These are phyloP conservation scores for Galerina marginata DNA, from an alignment of 768 basidiomycete species.

Conservation along the genomic window DNA sequence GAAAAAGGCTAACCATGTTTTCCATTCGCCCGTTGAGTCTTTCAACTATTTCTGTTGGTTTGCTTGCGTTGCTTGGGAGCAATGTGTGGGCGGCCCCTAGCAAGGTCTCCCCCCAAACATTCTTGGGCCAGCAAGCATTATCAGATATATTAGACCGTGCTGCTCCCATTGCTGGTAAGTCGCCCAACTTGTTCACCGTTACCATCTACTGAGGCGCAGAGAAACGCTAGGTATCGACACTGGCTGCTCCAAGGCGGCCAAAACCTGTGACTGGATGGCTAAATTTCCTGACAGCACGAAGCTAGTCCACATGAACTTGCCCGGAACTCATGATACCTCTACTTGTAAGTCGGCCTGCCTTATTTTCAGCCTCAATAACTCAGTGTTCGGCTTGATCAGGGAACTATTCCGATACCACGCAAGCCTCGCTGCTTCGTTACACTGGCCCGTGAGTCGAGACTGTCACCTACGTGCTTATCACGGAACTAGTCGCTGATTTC, in stretches of 20 bases:
- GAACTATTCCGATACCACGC: slow-evolving; percentile 49
- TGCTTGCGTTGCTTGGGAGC: not conserved
- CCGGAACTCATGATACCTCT: slow-evolving; percentile 55
- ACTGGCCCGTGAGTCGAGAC: slow-evolving; percentile 44
- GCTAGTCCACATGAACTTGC: slow-evolving; percentile 56
- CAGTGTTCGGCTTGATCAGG: slow-evolving; percentile 29
- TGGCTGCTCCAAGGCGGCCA: slow-evolving; percentile 36
- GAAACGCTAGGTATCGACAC: slow-evolving; percentile 36
- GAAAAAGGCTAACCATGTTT: not conserved
- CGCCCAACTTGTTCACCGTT: not conserved
- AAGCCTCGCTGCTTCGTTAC: slow-evolving; percentile 46
- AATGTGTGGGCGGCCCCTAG: slow-evolving; percentile 5
- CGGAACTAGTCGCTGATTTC: not conserved
- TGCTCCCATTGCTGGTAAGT: slow-evolving; percentile 30
- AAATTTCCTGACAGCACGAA: slow-evolving; percentile 44
- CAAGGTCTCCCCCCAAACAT: slow-evolving; percentile 15
- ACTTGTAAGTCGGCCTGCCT: slow-evolving; percentile 39
- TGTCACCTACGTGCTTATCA: no score
- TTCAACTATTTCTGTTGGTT: not conserved
- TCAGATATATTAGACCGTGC: slow-evolving; percentile 28
- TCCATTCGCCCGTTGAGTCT: not conserved
- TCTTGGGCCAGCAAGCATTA: slow-evolving; percentile 25
- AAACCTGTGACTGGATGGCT: slow-evolving; percentile 54
- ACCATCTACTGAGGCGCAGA: not conserved
- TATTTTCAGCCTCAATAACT: not conserved